Evolutionary conservation across 441 rosid genomes (phyloP).

Genomic region (Populus hybrid): DNA sequence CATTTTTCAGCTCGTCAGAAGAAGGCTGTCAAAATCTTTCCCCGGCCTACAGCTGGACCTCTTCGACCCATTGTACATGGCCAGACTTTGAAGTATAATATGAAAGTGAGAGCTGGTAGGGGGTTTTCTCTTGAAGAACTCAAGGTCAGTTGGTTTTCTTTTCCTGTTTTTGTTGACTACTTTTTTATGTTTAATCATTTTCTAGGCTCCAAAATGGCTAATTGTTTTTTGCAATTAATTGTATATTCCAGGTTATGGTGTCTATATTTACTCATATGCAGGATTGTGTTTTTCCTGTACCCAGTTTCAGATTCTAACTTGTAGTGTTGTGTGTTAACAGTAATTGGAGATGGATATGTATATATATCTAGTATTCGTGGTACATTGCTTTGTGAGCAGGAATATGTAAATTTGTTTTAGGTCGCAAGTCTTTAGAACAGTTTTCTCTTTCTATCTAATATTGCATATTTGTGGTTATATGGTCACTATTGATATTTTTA

Average conservation of each 20-base stretch:
- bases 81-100: slow-evolving; percentile 82
- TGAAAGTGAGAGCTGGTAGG: slow-evolving; percentile 80
- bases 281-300: too few relatives aligned
- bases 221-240: not conserved
- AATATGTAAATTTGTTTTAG: not conserved
- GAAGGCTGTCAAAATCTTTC: slow-evolving; percentile 88
- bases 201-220: too few relatives aligned
- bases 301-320: too few relatives aligned
- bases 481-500: too few relatives aligned
- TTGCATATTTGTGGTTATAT: not conserved
- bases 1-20: slow-evolving; percentile 60
- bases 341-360: too few relatives aligned
- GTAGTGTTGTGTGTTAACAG: too few relatives aligned
- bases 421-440: not conserved
- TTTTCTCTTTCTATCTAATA: not conserved
- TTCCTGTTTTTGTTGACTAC: not conserved
- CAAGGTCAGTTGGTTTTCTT: slow-evolving; percentile 41
- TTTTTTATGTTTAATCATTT: too few relatives aligned
- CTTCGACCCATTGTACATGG: slow-evolving; percentile 82
- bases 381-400: not conserved
- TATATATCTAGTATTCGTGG: too few relatives aligned
- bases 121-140: slow-evolving; percentile 90
- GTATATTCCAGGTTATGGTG: not conserved
- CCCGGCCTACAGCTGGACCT: slow-evolving; percentile 80
- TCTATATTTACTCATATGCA: not conserved